Evolutionary conservation across 1,139 yeast genomes (phyloP).

Genomic region (Blastobotrys arbuscula): DNA sequence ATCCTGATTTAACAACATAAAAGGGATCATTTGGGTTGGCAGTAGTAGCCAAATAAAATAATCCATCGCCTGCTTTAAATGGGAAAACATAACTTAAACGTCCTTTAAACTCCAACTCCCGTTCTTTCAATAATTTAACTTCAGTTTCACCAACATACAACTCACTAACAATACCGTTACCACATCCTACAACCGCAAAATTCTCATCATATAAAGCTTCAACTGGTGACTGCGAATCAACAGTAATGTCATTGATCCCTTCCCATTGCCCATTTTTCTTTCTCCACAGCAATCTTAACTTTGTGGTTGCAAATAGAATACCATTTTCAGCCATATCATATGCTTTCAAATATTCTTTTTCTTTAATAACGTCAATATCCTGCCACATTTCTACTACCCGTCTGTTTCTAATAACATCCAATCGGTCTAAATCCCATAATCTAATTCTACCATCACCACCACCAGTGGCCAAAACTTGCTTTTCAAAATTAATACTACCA

Average conservation of each 20-base stretch:
- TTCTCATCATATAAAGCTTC: conserved; percentile 41
- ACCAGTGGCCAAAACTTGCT: conserved; percentile 53
- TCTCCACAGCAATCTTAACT: conserved; percentile 44
- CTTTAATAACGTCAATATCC: conserved; percentile 29
- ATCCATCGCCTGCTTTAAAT: conserved; percentile 25
- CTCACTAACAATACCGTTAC: conserved; percentile 48
- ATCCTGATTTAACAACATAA: conserved; percentile 40
- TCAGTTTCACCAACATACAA: conserved; percentile 33
- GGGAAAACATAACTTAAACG: conserved; percentile 53
- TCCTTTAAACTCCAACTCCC: conserved; percentile 26
- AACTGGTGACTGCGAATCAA: conserved; percentile 48
- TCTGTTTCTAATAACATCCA: conserved; percentile 30
- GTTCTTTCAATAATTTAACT: conserved; percentile 18
- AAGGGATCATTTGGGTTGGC: conserved; percentile 62
- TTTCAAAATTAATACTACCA: conserved; percentile 50
- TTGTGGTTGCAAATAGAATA: conserved; percentile 54
- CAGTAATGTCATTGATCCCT: conserved; percentile 33
- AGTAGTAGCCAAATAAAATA: conserved; percentile 50
- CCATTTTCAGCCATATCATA: conserved; percentile 42
- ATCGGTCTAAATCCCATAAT: conserved; percentile 46
- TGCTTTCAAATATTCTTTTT: conserved; percentile 59
- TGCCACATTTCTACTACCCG: conserved; percentile 19
- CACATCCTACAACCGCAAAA: conserved; percentile 45
- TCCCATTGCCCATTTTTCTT: conserved; percentile 34
- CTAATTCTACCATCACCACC: conserved; percentile 87